phyloP scores from a whole-genome alignment of 2,329 filamentous ascomycete species.

The Furcasterigmium furcatum region DNA sequence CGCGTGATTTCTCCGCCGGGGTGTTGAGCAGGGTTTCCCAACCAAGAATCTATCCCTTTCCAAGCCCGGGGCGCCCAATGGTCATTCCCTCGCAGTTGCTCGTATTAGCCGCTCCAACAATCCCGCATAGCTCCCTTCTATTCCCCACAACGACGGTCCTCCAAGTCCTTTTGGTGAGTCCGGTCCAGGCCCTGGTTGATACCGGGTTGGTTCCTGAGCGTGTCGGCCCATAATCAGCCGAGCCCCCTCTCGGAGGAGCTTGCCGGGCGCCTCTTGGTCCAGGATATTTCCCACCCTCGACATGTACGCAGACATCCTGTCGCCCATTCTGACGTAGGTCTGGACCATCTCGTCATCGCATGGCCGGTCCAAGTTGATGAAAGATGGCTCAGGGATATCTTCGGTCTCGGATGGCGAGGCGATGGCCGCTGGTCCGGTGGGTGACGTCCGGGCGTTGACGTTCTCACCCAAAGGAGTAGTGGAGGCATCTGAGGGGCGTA shows the following conservation, averaged over 20 bases:
- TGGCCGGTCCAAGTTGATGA: conserved; percentile 52
- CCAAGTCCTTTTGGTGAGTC: too few species aligned
- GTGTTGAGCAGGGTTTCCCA: too few species aligned
- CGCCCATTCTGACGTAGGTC: conserved; percentile 46
- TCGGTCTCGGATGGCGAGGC: too few species aligned
- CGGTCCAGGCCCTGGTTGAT: neutral
- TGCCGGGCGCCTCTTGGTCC: conserved; percentile 9
- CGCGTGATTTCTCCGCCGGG: too few species aligned
- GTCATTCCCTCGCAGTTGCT: too few species aligned
- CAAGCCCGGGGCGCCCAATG: too few species aligned
- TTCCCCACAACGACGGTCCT: conserved; percentile 3
- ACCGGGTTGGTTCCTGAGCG: neutral
- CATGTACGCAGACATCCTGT: conserved; percentile 44
- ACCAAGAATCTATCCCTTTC: too few species aligned
- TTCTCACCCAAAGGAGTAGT: conserved; percentile 3
- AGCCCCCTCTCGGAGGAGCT: conserved; percentile 16
- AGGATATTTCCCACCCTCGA: conserved; percentile 49
- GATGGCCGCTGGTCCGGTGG: too few species aligned
- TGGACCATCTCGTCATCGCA: conserved; percentile 57
- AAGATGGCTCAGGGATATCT: conserved; percentile 23
- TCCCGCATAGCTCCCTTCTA: neutral
- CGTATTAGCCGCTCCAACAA: conserved; percentile 1
- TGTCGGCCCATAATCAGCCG: neutral
- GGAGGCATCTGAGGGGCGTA: conserved; percentile 3
- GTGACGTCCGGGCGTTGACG: neutral